phyloP scores from a whole-genome alignment of 192 early-diverging fungal genomes.

The Piromyces sp. region DNA sequence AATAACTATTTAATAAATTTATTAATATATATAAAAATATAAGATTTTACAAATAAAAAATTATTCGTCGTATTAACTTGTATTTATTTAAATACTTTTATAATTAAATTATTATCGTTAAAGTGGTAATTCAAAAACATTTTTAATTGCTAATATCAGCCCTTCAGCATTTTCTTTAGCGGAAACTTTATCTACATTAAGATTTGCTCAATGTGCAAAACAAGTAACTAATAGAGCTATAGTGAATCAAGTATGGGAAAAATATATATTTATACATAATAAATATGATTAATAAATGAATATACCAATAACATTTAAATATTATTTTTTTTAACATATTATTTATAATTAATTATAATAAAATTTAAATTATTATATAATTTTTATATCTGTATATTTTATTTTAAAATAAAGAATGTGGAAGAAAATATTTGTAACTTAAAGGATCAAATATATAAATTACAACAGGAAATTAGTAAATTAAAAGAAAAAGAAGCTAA shows the following conservation, averaged over 20 bases:
- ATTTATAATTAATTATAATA: too few relatives aligned
- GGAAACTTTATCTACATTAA: constrained; percentile 42
- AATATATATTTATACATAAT: too few relatives aligned
- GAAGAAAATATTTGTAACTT: neutral
- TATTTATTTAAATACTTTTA: neutral
- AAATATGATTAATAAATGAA: too few relatives aligned
- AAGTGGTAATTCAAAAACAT: constrained; percentile 2
- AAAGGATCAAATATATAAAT: neutral
- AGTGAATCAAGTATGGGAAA: neutral
- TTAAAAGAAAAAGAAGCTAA: neutral
- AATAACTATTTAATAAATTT: too few relatives aligned
- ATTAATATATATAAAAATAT: too few relatives aligned
- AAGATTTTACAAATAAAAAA: too few relatives aligned
- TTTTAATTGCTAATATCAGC: constrained; percentile 13
- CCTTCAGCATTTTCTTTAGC: neutral
- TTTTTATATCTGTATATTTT: too few relatives aligned
- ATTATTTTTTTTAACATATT: too few relatives aligned
- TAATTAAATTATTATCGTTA: neutral
- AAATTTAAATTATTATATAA: too few relatives aligned
- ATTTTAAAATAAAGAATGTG: neutral
- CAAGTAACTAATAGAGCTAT: constrained; percentile 30
- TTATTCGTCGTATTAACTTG: too few relatives aligned
- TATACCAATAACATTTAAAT: too few relatives aligned
- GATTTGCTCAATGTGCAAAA: constrained; percentile 52
- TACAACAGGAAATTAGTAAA: neutral